These are phyloP conservation scores for Pyrenochaeta sp. DNA, from an alignment of 2,329 filamentous ascomycete genomes.

Conservation along the genomic window DNA sequence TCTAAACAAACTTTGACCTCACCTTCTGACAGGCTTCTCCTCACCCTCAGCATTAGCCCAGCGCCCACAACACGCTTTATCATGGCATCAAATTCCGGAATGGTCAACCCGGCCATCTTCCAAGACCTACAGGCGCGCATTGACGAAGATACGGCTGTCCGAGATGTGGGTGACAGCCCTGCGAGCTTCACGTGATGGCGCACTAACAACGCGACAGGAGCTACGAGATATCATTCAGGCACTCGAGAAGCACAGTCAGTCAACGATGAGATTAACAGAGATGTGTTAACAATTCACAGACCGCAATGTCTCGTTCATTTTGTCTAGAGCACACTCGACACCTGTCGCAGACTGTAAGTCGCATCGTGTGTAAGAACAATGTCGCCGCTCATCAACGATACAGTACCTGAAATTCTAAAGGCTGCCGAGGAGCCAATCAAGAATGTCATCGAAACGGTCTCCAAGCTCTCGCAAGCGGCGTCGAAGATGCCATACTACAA, in stretches of 20 bases:
- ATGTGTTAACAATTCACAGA: slow-evolving; percentile 55
- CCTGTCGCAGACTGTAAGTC: slow-evolving; percentile 69
- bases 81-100: slow-evolving; percentile 52
- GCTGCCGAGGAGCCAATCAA: slow-evolving; percentile 75
- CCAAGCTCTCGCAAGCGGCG: slow-evolving; percentile 74
- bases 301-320: slow-evolving; percentile 79
- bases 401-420: slow-evolving; percentile 74
- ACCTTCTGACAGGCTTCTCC: slow-evolving; percentile 1
- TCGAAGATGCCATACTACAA: slow-evolving; percentile 97
- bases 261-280: not conserved
- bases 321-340: slow-evolving; percentile 91
- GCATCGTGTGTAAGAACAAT: not conserved
- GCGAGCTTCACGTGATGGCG: slow-evolving; percentile 34
- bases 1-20: slow-evolving; percentile 13
- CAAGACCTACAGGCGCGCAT: slow-evolving; percentile 86
- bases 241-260: slow-evolving; percentile 76
- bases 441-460: slow-evolving; percentile 75
- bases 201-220: slow-evolving; percentile 59
- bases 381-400: slow-evolving; percentile 11
- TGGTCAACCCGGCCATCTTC: slow-evolving; percentile 86
- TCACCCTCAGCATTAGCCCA: not conserved
- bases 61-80: slow-evolving; percentile 10
- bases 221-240: slow-evolving; percentile 81
- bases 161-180: slow-evolving; percentile 65
- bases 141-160: slow-evolving; percentile 82